Conservation (phyloP, 441 rosid genomes). For the California macrophylla region DNA sequence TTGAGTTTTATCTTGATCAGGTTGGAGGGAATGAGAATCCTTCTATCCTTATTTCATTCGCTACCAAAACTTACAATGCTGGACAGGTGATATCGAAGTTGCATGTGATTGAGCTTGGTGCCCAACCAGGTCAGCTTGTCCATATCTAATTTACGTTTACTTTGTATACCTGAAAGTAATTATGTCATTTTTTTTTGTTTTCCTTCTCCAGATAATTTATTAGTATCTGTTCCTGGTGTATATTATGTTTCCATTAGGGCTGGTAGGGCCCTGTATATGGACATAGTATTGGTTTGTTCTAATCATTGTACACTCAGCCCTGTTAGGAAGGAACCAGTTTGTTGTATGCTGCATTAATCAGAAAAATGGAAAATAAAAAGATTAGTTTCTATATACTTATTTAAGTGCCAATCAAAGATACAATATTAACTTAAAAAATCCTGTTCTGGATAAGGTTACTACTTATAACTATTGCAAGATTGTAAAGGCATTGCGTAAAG, state of each 20-base stretch:
- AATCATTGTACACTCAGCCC: not conserved
- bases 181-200: not conserved
- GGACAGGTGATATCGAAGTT: conserved; percentile 87
- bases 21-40: conserved; percentile 94
- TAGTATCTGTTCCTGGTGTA: not conserved
- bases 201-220: not conserved
- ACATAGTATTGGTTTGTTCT: not conserved
- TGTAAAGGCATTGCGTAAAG: not conserved
- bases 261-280: not conserved
- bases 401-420: not conserved
- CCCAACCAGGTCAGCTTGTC: conserved; percentile 74
- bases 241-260: not conserved
- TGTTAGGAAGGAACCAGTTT: not conserved
- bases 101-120: conserved; percentile 98
- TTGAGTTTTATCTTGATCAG: conserved; percentile 28
- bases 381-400: not conserved
- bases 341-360: not conserved
- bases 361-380: not conserved
- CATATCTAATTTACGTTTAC: conserved; percentile 7
- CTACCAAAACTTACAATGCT: conserved; percentile 74
- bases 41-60: conserved; percentile 84
- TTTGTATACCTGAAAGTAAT: not conserved
- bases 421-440: not conserved
- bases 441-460: not conserved
- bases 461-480: not conserved